Evolutionary conservation across 2,329 filamentous ascomycete genomes (phyloP).

Genomic region (Sordariomycetes sp.): DNA sequence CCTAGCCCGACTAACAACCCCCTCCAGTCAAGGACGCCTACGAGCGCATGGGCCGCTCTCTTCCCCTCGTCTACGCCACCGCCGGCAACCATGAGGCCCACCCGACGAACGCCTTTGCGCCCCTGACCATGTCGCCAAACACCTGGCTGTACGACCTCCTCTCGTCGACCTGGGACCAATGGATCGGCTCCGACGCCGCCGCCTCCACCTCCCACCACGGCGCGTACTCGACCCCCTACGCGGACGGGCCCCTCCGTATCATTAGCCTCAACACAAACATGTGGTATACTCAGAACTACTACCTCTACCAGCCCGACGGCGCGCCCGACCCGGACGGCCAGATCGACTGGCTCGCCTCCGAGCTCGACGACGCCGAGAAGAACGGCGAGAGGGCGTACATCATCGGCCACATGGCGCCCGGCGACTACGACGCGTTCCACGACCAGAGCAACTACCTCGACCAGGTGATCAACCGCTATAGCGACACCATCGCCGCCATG

Average conservation of each 20-base stretch:
- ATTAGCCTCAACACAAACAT: conserved; percentile 51
- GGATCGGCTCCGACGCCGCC: conserved; percentile 27
- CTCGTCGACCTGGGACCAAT: conserved; percentile 31
- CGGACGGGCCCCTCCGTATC: conserved; percentile 36
- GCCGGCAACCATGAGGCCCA: conserved; percentile 47
- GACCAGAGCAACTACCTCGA: conserved; percentile 42
- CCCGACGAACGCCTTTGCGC: conserved; percentile 40
- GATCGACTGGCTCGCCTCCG: conserved; percentile 39
- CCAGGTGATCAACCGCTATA: conserved; percentile 41
- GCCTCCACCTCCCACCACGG: conserved; percentile 28
- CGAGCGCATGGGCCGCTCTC: conserved; percentile 27
- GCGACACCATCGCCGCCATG: conserved; percentile 39
- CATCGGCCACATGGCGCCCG: conserved; percentile 45
- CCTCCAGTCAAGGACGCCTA: conserved; percentile 32
- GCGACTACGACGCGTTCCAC: conserved; percentile 37
- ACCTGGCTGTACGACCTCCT: conserved; percentile 44
- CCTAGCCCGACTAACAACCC: not conserved
- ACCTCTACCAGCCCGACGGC: conserved; percentile 38
- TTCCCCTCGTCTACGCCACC: conserved; percentile 37
- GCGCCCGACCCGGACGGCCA: conserved; percentile 39
- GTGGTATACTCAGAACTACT: conserved; percentile 49
- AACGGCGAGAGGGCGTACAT: conserved; percentile 43
- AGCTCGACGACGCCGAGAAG: conserved; percentile 42
- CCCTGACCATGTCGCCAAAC: conserved; percentile 22
- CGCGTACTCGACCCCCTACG: conserved; percentile 35